Base-by-base conservation (phyloP, 352 stramenopile species). In the Globisporangium heterothallicum region DNA sequence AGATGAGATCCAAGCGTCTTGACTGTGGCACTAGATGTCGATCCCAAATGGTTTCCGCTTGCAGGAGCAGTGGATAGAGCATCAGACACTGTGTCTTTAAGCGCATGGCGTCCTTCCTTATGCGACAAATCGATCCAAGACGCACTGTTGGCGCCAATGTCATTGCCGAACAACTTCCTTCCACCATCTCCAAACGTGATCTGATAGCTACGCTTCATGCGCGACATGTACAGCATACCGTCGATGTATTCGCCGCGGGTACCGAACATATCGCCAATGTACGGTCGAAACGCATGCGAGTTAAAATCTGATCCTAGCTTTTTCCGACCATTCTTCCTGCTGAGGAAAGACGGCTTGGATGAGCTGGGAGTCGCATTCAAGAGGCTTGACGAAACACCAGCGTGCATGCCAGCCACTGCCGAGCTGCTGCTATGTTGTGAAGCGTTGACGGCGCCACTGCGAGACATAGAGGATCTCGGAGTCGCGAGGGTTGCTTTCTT, bases 151-250 rank as follows among this genome's bases (percentile, higher is more conserved):
- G 41, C 59, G 43, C 60, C 58, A 56, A 27, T 63, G 44, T 2
- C 58, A 14, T 56, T 62, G n/a, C 44, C 34, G 38, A 36, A 16
- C 2, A 44, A 42, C 1, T 58, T 25, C 12, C 14, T n/a, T n/a
- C n/a, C 16, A 6, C 30, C 32, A 13, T 44, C 49, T 4, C 71
- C 68, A n/a, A 73, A 71, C 4, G 70, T 66, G 16, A 74, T 56
- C 50, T 74, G 67, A 16, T 79, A 74, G 41, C 71, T 86, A 21
- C 68, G 68, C 58, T 90, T 89, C 84, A 94, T 94, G 34, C 82
- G 77, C 6, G 79, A 88, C 79, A 92, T 92, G 58, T 94, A 94
- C 12, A 94, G 45, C 75, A 92, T 86, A 3, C 84, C 84, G 4
- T 94, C 82, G 19, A 92, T 73, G 57, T 94, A 94, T 16, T 92